phyloP scores from a whole-genome alignment of 2,329 filamentous ascomycete species.

The Colletotrichum sojae region DNA sequence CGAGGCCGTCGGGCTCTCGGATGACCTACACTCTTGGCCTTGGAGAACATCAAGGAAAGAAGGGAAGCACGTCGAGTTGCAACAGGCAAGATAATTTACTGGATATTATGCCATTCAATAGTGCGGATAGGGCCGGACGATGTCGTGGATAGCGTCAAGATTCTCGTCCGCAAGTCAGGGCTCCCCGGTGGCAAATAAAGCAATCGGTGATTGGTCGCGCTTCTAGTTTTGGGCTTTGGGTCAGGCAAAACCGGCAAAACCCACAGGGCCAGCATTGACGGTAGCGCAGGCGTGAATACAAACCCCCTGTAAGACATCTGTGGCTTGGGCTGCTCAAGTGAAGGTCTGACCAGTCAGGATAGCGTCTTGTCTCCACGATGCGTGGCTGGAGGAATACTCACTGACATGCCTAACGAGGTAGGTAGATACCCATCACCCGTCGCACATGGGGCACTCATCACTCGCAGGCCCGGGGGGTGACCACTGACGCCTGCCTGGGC shows the following conservation, averaged over 20 bases:
- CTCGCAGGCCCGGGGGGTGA: neutral
- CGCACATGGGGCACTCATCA: slow-evolving; percentile 10
- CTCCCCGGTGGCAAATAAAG: slow-evolving; percentile 33
- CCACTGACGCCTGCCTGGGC: slow-evolving; percentile 35
- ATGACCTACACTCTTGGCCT: neutral
- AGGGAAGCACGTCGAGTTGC: neutral
- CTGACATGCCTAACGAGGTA: too few relatives aligned
- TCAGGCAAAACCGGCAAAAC: slow-evolving; percentile 11
- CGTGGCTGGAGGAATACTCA: too few relatives aligned
- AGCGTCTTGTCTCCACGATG: too few relatives aligned
- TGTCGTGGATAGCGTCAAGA: slow-evolving; percentile 24
- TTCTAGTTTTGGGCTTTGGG: slow-evolving; percentile 35
- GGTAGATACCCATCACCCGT: too few relatives aligned
- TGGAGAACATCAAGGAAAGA: too few relatives aligned
- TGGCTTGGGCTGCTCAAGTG: too few relatives aligned
- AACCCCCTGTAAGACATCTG: too few relatives aligned
- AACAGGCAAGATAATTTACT: neutral
- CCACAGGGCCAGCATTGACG: slow-evolving; percentile 21
- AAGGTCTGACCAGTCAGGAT: too few relatives aligned
- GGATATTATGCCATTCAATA: slow-evolving; percentile 12
- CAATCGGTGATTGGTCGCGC: slow-evolving; percentile 33
- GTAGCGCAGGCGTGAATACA: too few relatives aligned
- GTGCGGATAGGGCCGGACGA: slow-evolving; percentile 29
- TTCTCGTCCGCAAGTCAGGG: slow-evolving; percentile 20
- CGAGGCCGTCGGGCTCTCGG: neutral